Evolutionary conservation across 805 yeast genomes (phyloP), one percentile per base, ranked within the genome.

Genomic region (Candida dajiaensis): DNA sequence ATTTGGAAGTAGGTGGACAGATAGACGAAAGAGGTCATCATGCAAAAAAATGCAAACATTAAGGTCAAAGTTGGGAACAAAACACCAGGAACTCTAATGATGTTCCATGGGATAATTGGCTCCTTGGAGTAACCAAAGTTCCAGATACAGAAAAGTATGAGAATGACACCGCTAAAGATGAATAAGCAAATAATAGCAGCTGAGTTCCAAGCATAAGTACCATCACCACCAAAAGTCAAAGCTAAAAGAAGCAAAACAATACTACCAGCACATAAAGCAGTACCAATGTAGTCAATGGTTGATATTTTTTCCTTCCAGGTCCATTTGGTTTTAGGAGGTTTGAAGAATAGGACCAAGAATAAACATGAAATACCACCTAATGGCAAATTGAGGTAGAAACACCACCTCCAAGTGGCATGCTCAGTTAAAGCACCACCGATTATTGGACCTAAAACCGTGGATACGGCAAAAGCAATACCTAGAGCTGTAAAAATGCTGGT

Each of bases 401-500:
- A 75, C 89, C 89, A 83, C 56, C 90, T 70, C 90, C 90, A 84
- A 16, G 78, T 65, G 6, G 73, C 79, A 42, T 73, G 66, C 2
- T 76, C 64, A 1, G 85, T 72, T 47, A 84, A 76, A 0, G 80
- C 81, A 29, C 89, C 89, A 15, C 89, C 89, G 20, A 83, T 57
- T 33, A 81, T 64, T 0, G 89, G 89, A 1, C 89, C 89, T 15
- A 72, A 55, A 4, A 78, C 80, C 9, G 77, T 69, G 0, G 83
- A 74, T 2, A 77, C 63, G 0, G 77, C 73, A 55, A 73, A 79
- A 2, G 65, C 54, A 18, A 54, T 38, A 18, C 62, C 57, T 40
- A 65, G 38, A 26, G 50, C 42, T 12, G 65, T 57, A 25, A 49
- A 49, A 4, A 46, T 38, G 18, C 39, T 16, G 50, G 52, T 21